These are phyloP conservation scores for Diddensiella caesifluorescens DNA, from an alignment of 805 yeast species.

Conservation along the genomic window DNA sequence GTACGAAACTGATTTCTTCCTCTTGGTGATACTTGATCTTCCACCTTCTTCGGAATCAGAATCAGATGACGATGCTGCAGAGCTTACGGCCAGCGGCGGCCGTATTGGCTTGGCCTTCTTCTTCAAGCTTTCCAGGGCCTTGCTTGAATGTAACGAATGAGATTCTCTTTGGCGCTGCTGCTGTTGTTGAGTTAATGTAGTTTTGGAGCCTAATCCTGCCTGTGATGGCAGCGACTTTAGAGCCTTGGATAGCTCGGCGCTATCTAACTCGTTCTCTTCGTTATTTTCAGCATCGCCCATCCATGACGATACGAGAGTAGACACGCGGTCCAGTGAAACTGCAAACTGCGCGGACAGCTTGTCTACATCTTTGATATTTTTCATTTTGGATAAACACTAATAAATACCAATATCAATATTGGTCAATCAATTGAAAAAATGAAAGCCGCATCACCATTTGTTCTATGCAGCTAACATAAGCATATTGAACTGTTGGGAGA, in stretches of 20 bases:
- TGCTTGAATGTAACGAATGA: no score
- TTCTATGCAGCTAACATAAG: no score
- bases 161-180: no score
- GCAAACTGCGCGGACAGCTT: constrained; percentile 25
- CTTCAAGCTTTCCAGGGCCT: no score
- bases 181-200: no score
- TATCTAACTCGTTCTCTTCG: constrained; percentile 2
- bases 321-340: constrained; percentile 25
- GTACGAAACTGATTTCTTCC: constrained; percentile 9
- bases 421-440: no score
- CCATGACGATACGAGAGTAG: constrained; percentile 26
- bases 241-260: constrained; percentile 3
- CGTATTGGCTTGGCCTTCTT: no score
- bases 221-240: constrained; percentile 5
- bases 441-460: no score
- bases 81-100: neutral
- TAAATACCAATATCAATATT: no score
- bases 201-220: constrained; percentile 20
- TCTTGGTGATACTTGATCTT: constrained; percentile 7
- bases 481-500: no score
- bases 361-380: constrained; percentile 13
- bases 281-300: constrained; percentile 12
- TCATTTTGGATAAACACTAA: neutral
- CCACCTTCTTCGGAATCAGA: constrained; percentile 11
- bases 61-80: constrained; percentile 8